Evolutionary conservation across 2,329 filamentous ascomycete species (phyloP), one percentile per base, ranked within the genome.

Genomic region (Alternaria viburni): DNA sequence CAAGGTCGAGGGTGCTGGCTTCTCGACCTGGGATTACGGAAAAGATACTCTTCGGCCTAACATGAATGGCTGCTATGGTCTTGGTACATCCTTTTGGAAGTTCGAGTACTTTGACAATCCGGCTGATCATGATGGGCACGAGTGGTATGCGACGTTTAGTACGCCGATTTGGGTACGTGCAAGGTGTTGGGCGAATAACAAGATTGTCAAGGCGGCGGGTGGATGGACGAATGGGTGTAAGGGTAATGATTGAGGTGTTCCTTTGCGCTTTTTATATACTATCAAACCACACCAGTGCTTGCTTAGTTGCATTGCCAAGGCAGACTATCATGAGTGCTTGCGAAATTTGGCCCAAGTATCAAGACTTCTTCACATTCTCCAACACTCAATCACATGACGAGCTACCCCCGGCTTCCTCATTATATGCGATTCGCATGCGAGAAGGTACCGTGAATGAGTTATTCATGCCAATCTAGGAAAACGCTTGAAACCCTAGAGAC

Each of bases 81-180:
- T 61, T 10, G 59, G 52, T 9, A 61, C 59, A 6, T 28, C 59
- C 10, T 19, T 25, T n/a, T 61, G 59, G 59, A 61, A 58, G 21
- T 58, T 58, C 7, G 55, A 21, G 19, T 58, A 58, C 17, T 12
- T 21, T 28, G 46, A 50, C 17, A 43, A 58, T 9, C 45, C 55
- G 4, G 28, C 45, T n/a, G 30, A 58, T 19, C 21, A 58, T 30
- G 28, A 50, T 17, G 45, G 45, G 4, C 12, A 50, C 10, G 57
- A 44, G 4, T 59, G 47, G 32, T 44, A 59, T 10, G 57, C 57
- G 2, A 59, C 47, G 1, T 52, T 59, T 10, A 43, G 19, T 15
- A 52, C 32, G 15, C 47, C 47, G 1, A 46, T 54, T 15, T 51
- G 57, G 47, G 57, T 59, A 2, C 23, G 57, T 5, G 57, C 47